Percentiles rank a stretch among this genome's conserved stretches.
phyloP scores from a whole-genome alignment of 768 basidiomycete genomes.

The Exsudoporus frostii region DNA sequence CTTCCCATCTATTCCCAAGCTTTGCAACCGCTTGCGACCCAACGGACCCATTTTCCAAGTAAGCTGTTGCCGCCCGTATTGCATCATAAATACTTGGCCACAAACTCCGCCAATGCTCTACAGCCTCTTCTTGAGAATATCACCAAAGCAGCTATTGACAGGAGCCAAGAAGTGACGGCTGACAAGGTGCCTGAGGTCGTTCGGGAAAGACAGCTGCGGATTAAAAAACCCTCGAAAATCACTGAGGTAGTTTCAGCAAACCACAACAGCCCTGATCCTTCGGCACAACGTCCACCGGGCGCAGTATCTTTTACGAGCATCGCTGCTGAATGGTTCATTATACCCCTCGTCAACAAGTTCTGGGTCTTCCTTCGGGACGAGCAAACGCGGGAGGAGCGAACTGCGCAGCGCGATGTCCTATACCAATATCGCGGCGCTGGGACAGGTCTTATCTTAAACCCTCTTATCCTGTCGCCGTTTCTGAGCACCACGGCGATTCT shows the following conservation, averaged over 20 bases:
- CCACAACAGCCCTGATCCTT: conserved; percentile 15
- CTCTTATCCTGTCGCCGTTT: conserved; percentile 73
- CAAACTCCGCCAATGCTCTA: conserved; percentile 41
- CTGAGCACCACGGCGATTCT: conserved; percentile 75
- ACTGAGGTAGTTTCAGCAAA: conserved; percentile 36
- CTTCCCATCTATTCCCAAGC: conserved; percentile 32
- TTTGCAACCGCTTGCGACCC: conserved; percentile 30
- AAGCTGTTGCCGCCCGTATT: conserved; percentile 70
- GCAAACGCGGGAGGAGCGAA: conserved; percentile 70
- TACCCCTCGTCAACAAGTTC: conserved; percentile 89
- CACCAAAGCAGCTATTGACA: conserved; percentile 59
- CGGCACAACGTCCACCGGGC: conserved; percentile 3
- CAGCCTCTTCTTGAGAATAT: conserved; percentile 62
- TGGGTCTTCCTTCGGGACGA: conserved; percentile 92
- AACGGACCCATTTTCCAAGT: conserved; percentile 66
- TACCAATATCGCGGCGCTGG: conserved; percentile 68
- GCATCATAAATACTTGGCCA: conserved; percentile 63
- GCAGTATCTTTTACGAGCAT: conserved; percentile 56
- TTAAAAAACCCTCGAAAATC: conserved; percentile 49
- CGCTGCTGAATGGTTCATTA: conserved; percentile 85
- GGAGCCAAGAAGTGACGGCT: conserved; percentile 49
- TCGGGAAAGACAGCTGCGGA: conserved; percentile 71
- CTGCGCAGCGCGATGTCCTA: conserved; percentile 51
- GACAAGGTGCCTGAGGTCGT: conserved; percentile 58
- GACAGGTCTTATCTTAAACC: conserved; percentile 77